Evolutionary conservation across 1,284 basidiomycete species (phyloP).

Genomic region (Malassezia sp.): DNA sequence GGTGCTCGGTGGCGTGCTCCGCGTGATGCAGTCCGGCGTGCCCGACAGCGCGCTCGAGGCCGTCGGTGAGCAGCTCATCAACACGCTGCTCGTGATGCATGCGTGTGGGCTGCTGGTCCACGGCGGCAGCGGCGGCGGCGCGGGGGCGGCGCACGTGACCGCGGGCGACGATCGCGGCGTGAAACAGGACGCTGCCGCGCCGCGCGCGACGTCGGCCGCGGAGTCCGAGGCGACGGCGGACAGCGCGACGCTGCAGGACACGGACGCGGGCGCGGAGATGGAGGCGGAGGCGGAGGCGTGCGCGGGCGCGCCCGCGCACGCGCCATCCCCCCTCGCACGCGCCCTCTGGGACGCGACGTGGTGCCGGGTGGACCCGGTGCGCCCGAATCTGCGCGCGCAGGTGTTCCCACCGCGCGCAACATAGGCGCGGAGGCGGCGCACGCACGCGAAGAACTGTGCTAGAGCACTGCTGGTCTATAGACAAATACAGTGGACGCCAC

Average conservation of each 20-base stretch:
- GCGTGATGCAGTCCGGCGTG: slow-evolving; percentile 16
- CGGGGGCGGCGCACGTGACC: no score
- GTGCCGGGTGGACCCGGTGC: slow-evolving; percentile 2
- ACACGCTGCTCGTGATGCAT: slow-evolving; percentile 90
- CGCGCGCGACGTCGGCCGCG: no score
- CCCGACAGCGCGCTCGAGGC: slow-evolving; percentile 65
- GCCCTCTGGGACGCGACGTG: slow-evolving; percentile 13
- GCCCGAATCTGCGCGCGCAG: slow-evolving; percentile 1
- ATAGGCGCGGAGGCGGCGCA: not conserved
- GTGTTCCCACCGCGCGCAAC: not conserved
- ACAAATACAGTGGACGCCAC: not conserved
- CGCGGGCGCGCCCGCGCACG: no score
- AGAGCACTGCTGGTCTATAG: not conserved
- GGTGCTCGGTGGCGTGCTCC: slow-evolving; percentile 19
- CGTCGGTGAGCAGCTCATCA: slow-evolving; percentile 89
- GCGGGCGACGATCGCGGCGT: no score
- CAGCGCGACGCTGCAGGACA: no score
- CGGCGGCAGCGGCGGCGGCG: no score
- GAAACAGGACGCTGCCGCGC: no score
- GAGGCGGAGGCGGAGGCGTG: no score
- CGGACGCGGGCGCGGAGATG: no score
- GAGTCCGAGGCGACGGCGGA: no score
- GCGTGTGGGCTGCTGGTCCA: slow-evolving; percentile 61
- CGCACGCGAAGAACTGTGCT: not conserved
- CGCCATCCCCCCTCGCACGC: no score